Evolutionary conservation across 805 yeast species (phyloP).

Genomic region (Lachancea thermotolerans): DNA sequence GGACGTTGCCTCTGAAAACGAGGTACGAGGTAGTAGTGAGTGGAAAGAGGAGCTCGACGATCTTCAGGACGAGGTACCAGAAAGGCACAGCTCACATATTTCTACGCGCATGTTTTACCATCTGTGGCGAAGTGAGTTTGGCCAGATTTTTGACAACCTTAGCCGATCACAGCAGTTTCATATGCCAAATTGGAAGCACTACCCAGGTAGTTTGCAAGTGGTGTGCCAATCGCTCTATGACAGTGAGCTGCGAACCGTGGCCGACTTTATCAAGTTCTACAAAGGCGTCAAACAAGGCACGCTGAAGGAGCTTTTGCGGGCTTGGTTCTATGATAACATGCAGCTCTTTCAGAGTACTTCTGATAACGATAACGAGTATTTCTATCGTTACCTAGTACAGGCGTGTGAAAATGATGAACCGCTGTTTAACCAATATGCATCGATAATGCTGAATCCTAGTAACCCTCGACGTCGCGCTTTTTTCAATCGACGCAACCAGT

Average conservation of each 20-base stretch:
- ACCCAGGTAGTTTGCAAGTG: conserved; percentile 17
- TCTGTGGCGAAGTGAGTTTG: conserved; percentile 21
- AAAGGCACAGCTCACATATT: background rate
- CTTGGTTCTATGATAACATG: conserved; percentile 28
- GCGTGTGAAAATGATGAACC: conserved; percentile 19
- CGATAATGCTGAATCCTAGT: conserved; percentile 18
- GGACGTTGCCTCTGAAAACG: conserved; percentile 9
- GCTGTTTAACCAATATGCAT: conserved; percentile 19
- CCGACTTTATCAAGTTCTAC: conserved; percentile 23
- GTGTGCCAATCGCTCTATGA: conserved; percentile 16
- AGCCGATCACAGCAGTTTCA: conserved; percentile 19
- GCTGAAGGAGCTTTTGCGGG: conserved; percentile 17
- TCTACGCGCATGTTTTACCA: conserved; percentile 15
- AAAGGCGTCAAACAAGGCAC: conserved; percentile 9
- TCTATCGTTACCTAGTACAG: conserved; percentile 17
- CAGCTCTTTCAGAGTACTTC: conserved; percentile 10
- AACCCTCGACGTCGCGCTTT: conserved; percentile 13
- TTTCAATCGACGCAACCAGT: conserved; percentile 12
- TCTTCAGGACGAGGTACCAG: conserved; percentile 1
- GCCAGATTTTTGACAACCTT: conserved; percentile 10
- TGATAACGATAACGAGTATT: conserved; percentile 12
- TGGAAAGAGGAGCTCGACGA: conserved; percentile 15
- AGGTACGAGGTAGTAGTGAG: conserved; percentile 1
- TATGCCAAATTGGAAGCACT: conserved; percentile 24
- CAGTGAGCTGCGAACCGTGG: conserved; percentile 17